These are phyloP conservation scores for Delonix regia DNA, from an alignment of 306 rosid genomes.

Conservation along the genomic window DNA sequence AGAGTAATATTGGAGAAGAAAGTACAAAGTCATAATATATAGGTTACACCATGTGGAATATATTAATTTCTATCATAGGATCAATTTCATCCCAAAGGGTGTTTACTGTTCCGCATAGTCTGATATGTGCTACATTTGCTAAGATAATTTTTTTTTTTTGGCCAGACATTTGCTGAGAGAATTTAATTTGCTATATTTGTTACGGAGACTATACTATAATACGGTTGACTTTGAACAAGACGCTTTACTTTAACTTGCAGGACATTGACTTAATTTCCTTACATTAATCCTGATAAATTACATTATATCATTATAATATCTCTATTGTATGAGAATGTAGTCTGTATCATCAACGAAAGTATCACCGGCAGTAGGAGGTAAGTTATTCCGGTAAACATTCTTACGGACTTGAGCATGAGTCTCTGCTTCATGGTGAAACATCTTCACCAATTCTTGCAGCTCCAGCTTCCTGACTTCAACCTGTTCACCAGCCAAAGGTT, in stretches of 20 bases:
- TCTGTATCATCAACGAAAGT: slow-evolving; percentile 36
- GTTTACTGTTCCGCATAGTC: too few species aligned
- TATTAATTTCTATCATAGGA: too few species aligned
- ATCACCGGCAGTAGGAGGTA: slow-evolving; percentile 86
- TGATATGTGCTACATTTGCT: too few species aligned
- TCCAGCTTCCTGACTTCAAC: slow-evolving; percentile 83
- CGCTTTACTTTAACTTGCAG: background rate
- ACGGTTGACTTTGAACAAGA: too few species aligned
- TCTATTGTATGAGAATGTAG: slow-evolving; percentile 53
- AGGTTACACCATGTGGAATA: too few species aligned
- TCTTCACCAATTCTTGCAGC: slow-evolving; percentile 71
- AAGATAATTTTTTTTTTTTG: too few species aligned
- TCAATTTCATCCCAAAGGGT: too few species aligned
- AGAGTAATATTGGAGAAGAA: too few species aligned
- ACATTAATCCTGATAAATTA: background rate
- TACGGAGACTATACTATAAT: background rate
- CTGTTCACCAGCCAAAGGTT: slow-evolving; percentile 57
- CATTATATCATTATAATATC: background rate
- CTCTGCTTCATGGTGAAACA: slow-evolving; percentile 95
- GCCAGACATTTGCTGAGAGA: background rate
- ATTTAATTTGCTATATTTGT: background rate
- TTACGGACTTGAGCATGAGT: slow-evolving; percentile 80
- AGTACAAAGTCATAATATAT: too few species aligned
- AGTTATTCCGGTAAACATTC: slow-evolving; percentile 53
- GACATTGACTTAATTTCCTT: background rate